Percentiles rank a stretch among this genome's conserved stretches.
These are phyloP conservation scores for Gastrolobium villosum DNA, from an alignment of 306 rosid species.

Conservation along the genomic window DNA sequence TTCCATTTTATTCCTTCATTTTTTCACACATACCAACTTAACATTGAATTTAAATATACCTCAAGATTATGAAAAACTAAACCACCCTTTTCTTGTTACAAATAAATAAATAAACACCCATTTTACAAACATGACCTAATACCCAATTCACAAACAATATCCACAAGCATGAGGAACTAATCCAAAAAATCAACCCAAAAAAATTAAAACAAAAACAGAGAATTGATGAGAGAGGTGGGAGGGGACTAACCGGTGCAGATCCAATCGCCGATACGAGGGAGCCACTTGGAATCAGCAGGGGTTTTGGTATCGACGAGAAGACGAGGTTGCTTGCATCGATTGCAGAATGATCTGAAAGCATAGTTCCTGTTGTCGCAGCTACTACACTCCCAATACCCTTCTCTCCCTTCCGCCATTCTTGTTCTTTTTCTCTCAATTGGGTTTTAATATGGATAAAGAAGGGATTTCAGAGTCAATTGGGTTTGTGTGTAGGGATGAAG, in stretches of 20 bases:
- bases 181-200: background rate
- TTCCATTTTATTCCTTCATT: constrained; percentile 19
- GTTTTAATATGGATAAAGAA: background rate
- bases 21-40: background rate
- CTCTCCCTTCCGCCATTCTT: constrained; percentile 83
- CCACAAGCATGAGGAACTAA: constrained; percentile 5
- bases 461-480: background rate
- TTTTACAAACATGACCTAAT: background rate
- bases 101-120: background rate
- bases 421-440: constrained; percentile 27
- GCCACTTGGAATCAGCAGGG: constrained; percentile 97
- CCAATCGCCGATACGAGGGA: constrained; percentile 97
- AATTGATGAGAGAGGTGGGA: background rate
- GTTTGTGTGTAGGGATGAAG: background rate
- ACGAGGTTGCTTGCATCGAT: constrained; percentile 96
- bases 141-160: constrained; percentile 23
- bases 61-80: background rate
- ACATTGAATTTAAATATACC: background rate
- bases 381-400: constrained; percentile 97
- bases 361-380: constrained; percentile 92
- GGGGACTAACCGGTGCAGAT: constrained; percentile 89
- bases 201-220: background rate
- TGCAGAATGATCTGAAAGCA: constrained; percentile 98
- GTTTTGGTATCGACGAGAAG: constrained; percentile 91
- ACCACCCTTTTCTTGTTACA: background rate